Percentiles rank a stretch among this genome's conserved stretches.
Evolutionary conservation across 805 yeast species (phyloP).

Genomic region (Yarrowia osloensis): DNA sequence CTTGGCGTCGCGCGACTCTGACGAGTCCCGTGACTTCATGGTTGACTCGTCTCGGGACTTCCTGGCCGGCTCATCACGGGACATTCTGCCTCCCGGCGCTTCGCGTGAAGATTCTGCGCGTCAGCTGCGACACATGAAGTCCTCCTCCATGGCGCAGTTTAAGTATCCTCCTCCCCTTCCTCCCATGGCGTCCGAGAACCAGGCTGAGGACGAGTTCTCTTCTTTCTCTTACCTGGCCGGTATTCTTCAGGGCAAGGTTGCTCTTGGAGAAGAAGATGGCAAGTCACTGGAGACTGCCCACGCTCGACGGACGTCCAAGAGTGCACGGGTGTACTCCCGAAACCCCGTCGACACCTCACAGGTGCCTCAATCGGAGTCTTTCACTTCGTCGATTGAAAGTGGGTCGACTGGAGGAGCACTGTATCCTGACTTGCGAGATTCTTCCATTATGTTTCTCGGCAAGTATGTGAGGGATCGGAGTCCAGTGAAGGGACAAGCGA

Average conservation of each 20-base stretch:
- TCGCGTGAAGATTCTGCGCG: not conserved
- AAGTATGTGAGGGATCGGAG: slow-evolving; percentile 34
- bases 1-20: slow-evolving; percentile 1
- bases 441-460: slow-evolving; percentile 42
- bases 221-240: slow-evolving; percentile 18
- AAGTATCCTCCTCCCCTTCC: slow-evolving; percentile 26
- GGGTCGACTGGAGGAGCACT: slow-evolving; percentile 31
- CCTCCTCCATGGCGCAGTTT: slow-evolving; percentile 29
- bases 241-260: slow-evolving; percentile 20
- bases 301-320: not conserved
- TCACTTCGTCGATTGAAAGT: slow-evolving; percentile 18
- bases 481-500: not conserved
- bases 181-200: not conserved
- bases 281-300: not conserved
- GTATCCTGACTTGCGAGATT: slow-evolving; percentile 42
- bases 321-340: not conserved
- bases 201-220: slow-evolving; percentile 3
- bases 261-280: slow-evolving; percentile 25
- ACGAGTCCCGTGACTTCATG: slow-evolving; percentile 6
- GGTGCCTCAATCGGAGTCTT: not conserved
- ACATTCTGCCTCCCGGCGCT: not conserved
- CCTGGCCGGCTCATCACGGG: not conserved
- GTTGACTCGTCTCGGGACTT: not conserved
- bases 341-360: not conserved
- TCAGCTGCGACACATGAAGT: not conserved